A percentile compares a stretch with the other conserved stretches of the same genome.
These are phyloP conservation scores for Xylariaceae sp. DNA, from an alignment of 2,329 filamentous ascomycete species.

Conservation along the genomic window DNA sequence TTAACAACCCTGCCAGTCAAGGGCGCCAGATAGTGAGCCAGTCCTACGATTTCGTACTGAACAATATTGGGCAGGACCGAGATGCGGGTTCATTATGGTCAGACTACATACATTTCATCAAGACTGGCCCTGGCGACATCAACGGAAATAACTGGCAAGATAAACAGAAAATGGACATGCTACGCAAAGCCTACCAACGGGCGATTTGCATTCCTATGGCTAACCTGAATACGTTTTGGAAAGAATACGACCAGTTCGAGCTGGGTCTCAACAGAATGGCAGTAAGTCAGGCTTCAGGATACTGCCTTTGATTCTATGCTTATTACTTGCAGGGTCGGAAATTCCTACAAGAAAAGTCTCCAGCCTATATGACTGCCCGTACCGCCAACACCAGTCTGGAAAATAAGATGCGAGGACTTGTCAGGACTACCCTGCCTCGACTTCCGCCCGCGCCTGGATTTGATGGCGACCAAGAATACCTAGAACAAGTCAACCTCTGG, in stretches of 20 bases:
- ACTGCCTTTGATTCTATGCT: constrained; percentile 7
- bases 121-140: constrained; percentile 77
- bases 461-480: constrained; percentile 80
- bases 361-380: constrained; percentile 93
- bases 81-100: constrained; percentile 88
- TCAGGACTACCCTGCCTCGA: constrained; percentile 72
- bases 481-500: constrained; percentile 83
- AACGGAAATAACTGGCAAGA: constrained; percentile 92
- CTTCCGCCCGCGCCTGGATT: constrained; percentile 82
- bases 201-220: constrained; percentile 84
- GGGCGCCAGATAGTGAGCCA: constrained; percentile 77
- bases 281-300: constrained; percentile 42
- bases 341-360: constrained; percentile 87
- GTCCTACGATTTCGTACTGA: constrained; percentile 88
- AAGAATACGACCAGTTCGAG: constrained; percentile 96
- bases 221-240: constrained; percentile 83
- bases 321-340: constrained; percentile 69
- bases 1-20: constrained; percentile 73
- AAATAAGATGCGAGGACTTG: constrained; percentile 74
- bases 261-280: constrained; percentile 90
- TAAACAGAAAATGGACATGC: constrained; percentile 92
- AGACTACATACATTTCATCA: constrained; percentile 92
- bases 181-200: constrained; percentile 88
- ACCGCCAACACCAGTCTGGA: constrained; percentile 87
- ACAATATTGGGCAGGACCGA: constrained; percentile 85